Base-by-base conservation (phyloP, 2,329 filamentous ascomycete species). In the Epichloe hybrida region DNA sequence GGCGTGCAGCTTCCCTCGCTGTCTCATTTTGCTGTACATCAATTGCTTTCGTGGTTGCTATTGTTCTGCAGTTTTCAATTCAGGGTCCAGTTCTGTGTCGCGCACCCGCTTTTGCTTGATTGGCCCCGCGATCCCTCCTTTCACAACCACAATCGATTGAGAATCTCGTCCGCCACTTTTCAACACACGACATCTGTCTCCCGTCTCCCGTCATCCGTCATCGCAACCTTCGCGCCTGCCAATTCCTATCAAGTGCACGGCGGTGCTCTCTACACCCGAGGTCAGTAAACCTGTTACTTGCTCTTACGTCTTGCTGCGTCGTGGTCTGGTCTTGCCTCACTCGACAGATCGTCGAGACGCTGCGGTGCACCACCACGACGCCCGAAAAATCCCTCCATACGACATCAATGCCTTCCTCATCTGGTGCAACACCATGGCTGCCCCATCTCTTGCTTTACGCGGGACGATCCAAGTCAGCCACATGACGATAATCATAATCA, bases 81-180 rank as follows among this genome's bases (percentile, higher is more conserved):
- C 43, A 44, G 48, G 48, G 47, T 36, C 48, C 38, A 43, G 43
- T 23, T 34, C n/a, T 35, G n/a, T 20, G 38, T 20, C 39, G 9
- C 43, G 12, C 38, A 36, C 43, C 48, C 27, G 47, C 51, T 31
- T 31, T 40, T 13, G 37, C 39, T 37, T 50, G 48, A 50, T 50
- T 52, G 51, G 51, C 48, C 51, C 51, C 43, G 23, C 51, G 43
- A 38, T 52, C 35, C 17, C 48, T 50, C 51, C 51, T 50, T 50
- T 52, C 13, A 40, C 47, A 37, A 50, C 51, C 47, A 52, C 48
- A 47, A 45, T 47, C 35, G 20, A 44, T 27, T 39, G n/a, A n/a
- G n/a, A n/a, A n/a, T 48, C 46, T 52, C 31, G 48, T 43, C 51
- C 44, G 51, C 51, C 51, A 52, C 51, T 36, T 46, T 27, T 27